A percentile compares a stretch with the other conserved stretches of the same genome.
Evolutionary conservation across 2,329 filamentous ascomycete genomes (phyloP).

Genomic region (Stylonectria norvegica): DNA sequence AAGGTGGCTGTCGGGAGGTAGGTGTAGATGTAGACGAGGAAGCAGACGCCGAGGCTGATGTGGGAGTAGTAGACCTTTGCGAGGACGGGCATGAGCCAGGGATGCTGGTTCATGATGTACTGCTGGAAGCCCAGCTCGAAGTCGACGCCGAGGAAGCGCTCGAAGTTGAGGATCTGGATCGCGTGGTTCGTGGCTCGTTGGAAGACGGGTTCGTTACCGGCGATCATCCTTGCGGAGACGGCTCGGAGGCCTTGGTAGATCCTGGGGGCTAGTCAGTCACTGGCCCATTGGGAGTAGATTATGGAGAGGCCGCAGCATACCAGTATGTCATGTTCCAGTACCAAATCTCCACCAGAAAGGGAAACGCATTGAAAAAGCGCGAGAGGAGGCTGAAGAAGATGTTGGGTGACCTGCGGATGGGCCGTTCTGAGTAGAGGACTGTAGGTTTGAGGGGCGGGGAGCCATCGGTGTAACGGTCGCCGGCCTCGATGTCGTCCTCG

Average conservation of each 20-base stretch:
- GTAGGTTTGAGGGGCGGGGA: constrained; percentile 20
- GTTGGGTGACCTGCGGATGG: constrained; percentile 20
- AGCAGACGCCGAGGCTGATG: constrained; percentile 43
- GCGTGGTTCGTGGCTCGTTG: constrained; percentile 38
- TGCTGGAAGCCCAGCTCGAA: constrained; percentile 40
- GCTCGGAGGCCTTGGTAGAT: constrained; percentile 44
- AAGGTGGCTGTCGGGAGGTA: constrained; percentile 39
- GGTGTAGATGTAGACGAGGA: constrained; percentile 47
- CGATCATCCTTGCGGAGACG: constrained; percentile 39
- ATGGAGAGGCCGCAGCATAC: no score
- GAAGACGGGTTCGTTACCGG: constrained; percentile 37
- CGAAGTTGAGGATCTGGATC: constrained; percentile 37
- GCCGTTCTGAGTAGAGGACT: constrained; percentile 10
- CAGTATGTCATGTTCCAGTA: constrained; percentile 38
- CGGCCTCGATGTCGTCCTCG: constrained; percentile 16
- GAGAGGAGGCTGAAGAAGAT: constrained; percentile 24
- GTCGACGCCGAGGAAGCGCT: constrained; percentile 35
- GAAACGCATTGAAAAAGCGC: constrained; percentile 31
- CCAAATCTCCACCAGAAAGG: constrained; percentile 35
- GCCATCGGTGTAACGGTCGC: constrained; percentile 13
- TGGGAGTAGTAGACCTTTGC: constrained; percentile 45
- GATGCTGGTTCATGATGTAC: constrained; percentile 34
- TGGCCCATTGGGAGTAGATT: background rate
- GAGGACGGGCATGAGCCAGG: constrained; percentile 38
- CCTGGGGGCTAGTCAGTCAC: constrained; percentile 17